phyloP scores from a whole-genome alignment of 2,329 filamentous ascomycete genomes.

The Fusarium temperatum region DNA sequence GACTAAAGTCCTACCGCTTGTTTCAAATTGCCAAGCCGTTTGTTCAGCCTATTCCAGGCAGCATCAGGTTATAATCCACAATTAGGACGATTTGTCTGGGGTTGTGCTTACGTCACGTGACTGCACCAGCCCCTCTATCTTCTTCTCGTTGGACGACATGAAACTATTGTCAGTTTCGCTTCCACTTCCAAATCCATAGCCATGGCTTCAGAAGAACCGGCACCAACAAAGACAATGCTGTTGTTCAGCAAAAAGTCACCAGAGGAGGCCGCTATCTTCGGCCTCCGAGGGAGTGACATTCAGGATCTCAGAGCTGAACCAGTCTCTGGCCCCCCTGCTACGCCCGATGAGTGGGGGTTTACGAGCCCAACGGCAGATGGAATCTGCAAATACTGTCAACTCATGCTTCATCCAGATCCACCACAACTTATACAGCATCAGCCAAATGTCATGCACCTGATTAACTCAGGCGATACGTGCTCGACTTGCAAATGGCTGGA shows the following conservation, averaged over 20 bases:
- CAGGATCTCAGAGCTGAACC: background rate
- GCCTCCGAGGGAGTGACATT: background rate
- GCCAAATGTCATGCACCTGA: background rate
- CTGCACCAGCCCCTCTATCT: too few relatives aligned
- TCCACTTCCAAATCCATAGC: fast-evolving
- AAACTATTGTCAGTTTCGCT: background rate
- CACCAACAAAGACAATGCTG: background rate
- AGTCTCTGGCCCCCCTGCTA: fast-evolving
- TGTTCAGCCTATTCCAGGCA: background rate
- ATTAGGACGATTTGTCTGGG: background rate
- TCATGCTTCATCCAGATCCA: background rate
- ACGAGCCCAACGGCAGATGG: background rate
- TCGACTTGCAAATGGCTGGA: constrained; percentile 4
- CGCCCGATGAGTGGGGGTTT: background rate
- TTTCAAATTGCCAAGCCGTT: background rate
- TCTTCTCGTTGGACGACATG: background rate
- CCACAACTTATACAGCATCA: background rate
- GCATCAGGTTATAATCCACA: background rate
- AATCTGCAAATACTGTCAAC: constrained; percentile 6
- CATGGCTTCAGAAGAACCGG: background rate
- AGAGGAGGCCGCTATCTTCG: background rate
- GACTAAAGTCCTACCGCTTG: too few relatives aligned
- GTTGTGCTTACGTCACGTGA: background rate
- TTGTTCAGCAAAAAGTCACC: background rate
- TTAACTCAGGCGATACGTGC: background rate